Conservation (phyloP, 2,329 filamentous ascomycete species). For the Stagonosporopsis rhizophila region DNA sequence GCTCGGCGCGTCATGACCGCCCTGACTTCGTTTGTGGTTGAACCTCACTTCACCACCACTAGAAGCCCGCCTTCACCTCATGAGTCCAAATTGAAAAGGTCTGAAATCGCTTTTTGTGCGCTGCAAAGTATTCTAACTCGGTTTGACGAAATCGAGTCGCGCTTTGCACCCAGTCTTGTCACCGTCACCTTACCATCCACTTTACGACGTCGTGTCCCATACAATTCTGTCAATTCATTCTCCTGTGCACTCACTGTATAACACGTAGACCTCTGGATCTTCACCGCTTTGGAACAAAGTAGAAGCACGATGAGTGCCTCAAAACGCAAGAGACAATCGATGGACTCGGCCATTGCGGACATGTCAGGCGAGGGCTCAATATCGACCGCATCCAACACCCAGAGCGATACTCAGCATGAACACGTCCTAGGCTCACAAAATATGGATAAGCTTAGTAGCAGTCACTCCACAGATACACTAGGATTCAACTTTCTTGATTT, state of each 20-base stretch:
- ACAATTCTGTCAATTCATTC: neutral
- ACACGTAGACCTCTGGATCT: neutral
- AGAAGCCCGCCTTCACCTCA: neutral
- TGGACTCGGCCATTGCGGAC: slow-evolving; percentile 16
- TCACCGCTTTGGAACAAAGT: neutral
- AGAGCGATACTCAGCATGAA: neutral
- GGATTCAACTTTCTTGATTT: neutral
- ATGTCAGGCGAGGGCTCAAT: slow-evolving; percentile 7
- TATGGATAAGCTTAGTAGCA: neutral
- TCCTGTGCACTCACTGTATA: neutral
- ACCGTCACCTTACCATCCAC: neutral
- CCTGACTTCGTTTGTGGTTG: neutral
- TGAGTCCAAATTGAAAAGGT: neutral
- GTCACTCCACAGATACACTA: neutral
- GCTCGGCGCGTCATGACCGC: slow-evolving; percentile 4
- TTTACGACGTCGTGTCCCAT: neutral
- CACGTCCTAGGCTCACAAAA: neutral
- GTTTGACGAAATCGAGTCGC: neutral
- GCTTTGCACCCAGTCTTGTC: slow-evolving; percentile 1
- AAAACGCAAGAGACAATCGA: slow-evolving; percentile 14
- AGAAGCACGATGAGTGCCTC: neutral
- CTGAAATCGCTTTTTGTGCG: too few species aligned
- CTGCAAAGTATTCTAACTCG: too few species aligned
- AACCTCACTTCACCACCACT: slow-evolving; percentile 15
- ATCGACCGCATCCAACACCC: neutral